A percentile compares a stretch with the other conserved stretches of the same genome.
These are phyloP conservation scores for Polyporus tsugae DNA, from an alignment of 1,284 basidiomycete species.

Conservation along the genomic window DNA sequence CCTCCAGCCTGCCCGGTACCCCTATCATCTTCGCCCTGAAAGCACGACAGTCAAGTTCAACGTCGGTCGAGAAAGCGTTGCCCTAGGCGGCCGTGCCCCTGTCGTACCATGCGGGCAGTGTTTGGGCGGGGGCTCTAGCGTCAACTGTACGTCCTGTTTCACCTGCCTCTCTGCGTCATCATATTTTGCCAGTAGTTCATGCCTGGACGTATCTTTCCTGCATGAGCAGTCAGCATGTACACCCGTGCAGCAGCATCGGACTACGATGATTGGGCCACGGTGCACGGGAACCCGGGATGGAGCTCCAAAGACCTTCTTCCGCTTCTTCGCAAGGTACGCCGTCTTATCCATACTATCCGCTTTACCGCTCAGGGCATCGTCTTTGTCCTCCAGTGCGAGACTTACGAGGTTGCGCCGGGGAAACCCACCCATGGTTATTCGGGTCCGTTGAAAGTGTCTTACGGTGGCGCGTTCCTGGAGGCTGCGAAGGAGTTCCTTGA, in stretches of 20 bases:
- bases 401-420: constrained; percentile 48
- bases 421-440: constrained; percentile 55
- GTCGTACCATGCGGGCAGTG: constrained; percentile 54
- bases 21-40: constrained; percentile 48
- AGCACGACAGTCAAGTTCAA: constrained; percentile 55
- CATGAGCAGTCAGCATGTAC: constrained; percentile 56
- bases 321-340: constrained; percentile 55
- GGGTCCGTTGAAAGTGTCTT: constrained; percentile 62
- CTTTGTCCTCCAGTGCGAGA: constrained; percentile 53
- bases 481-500: constrained; percentile 56
- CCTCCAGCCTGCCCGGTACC: constrained; percentile 58
- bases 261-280: constrained; percentile 62
- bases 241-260: constrained; percentile 62
- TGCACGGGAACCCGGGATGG: constrained; percentile 62
- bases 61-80: constrained; percentile 49
- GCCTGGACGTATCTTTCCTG: background rate
- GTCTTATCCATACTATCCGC: background rate
- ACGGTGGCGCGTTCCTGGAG: constrained; percentile 46
- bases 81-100: constrained; percentile 52
- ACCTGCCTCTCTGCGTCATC: background rate
- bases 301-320: constrained; percentile 59
- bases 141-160: constrained; percentile 56
- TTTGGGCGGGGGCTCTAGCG: constrained; percentile 65
- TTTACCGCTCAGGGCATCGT: background rate
- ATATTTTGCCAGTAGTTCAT: background rate